Evolutionary conservation across 768 basidiomycete species (phyloP), one percentile per base, ranked within the genome.

Genomic region (Mycena pura): DNA sequence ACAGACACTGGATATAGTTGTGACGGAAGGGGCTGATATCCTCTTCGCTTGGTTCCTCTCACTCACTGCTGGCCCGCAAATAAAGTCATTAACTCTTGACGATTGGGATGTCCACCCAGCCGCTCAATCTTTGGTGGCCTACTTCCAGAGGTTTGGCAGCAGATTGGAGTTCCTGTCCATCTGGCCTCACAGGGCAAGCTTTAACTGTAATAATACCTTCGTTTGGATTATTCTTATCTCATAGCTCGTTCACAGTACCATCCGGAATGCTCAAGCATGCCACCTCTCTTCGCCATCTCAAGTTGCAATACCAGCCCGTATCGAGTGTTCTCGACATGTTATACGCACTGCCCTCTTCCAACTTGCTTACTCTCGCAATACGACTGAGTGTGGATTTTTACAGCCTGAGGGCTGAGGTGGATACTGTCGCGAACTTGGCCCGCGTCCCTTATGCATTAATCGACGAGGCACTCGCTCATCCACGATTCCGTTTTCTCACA

Each of bases 1-100:
- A 31, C 45, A 31, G 27, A 47, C 45, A 7, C 45, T 47, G 45
- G 15, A 47, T 4, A 29, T 47, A 31, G 28, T 6, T 6, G 45
- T 47, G 45, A 31, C 28, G 28, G 8, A 31, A 9, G 45, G 45
- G n/a, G 45, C 28, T 47, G 45, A 47, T 47, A 31, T 13, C 28
- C 28, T 47, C 28, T 47, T 47, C 28, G 28, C 45, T 47, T 47
- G 45, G 45, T 31, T 47, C 28, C 45, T 47, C 45, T 47, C 45
- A n/a, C 45, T 47, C 28, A n/a, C 28, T 47, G 45, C 31, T 29
- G 28, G 27, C 45, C 45, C 15, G 28, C 27, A 29, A 47, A 47
- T 47, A 27, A 47, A 29, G 45, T 47, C 45, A 8, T 47, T 47
- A 31, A 47, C 45, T 47, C 45, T 47, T 27, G 14, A 27, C 24